Evolutionary conservation across 257 asterid genomes (phyloP), one percentile per base, ranked within the genome.

Genomic region (Nicotiana benthamiana): DNA sequence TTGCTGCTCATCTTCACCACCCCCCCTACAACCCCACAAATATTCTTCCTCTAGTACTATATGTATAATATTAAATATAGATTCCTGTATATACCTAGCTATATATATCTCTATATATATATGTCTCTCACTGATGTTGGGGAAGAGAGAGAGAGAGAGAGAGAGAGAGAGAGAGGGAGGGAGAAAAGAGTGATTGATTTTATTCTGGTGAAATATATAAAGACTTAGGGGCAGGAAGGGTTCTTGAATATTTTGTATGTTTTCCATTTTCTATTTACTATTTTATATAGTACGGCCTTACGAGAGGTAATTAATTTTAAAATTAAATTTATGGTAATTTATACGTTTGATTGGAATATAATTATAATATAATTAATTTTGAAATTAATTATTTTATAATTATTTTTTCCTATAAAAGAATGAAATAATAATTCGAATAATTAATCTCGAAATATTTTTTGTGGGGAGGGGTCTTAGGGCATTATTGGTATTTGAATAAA

Each of bases 1-100:
- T 89, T 85, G 89, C 89, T 86, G 91, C 90, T 90, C 95, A 90
- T 93, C 87, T 87, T 85, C 63, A 83, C 85, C 82, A 77, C 83
- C 86, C 61, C 66, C 84, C 65, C 57, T 12, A 51, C 82, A 85
- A 86, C 67, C 84, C 84, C 82, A 83, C 83, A 63, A 86, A 80
- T 80, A 83, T 86, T 77, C 80, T 30, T 24, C 18, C 56, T n/a
- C 62, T 18, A n/a, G 3, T 62, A 18, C 78, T 77, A 22, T 48
- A 62, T 83, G 8, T 48, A 26, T 74, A 64, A 26, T 74, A 64
- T 80, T 52, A 64, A 20, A 72, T 68, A 52, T 15, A 26, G 17
- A 54, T 54, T 54, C 60, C 20, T 53, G 60, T 53, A 53, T 53
- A 53, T 53, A 53, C 60, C 60, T 54, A 54, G 24, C 22, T 56